These are phyloP conservation scores for Spathaspora arborariae DNA, from an alignment of 805 yeast genomes.

Conservation along the genomic window DNA sequence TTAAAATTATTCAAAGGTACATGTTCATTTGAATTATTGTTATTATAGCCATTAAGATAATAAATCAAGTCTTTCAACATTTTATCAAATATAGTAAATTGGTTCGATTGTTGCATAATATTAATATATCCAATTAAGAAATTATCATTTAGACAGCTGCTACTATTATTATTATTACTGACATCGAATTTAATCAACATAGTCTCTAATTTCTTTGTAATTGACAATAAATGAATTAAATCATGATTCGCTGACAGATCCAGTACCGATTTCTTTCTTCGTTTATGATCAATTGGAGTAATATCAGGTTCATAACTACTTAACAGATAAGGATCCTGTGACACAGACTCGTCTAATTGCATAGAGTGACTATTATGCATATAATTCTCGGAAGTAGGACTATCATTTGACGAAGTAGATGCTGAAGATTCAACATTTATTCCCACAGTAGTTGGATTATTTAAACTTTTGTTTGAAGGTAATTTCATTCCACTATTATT, in stretches of 20 bases:
- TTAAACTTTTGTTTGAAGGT: slow-evolving; percentile 11
- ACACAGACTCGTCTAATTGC: not conserved
- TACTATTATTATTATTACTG: slow-evolving; percentile 10
- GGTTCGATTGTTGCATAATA: slow-evolving; percentile 12
- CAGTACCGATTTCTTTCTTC: not conserved
- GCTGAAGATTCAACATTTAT: not conserved
- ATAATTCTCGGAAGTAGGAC: not conserved
- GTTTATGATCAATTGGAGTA: not conserved
- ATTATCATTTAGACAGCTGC: slow-evolving; percentile 18
- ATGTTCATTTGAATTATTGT: not conserved
- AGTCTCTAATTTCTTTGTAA: slow-evolving; percentile 22
- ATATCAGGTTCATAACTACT: not conserved
- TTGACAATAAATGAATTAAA: slow-evolving; percentile 25
- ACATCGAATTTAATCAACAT: slow-evolving; percentile 12
- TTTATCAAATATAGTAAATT: slow-evolving; percentile 16
- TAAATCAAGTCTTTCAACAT: slow-evolving; percentile 18
- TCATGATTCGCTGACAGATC: slow-evolving; percentile 10
- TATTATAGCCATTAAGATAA: slow-evolving; percentile 18
- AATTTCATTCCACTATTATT: slow-evolving; percentile 25
- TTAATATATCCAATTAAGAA: slow-evolving; percentile 32
- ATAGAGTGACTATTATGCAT: not conserved
- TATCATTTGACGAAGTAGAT: not conserved
- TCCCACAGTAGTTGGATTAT: slow-evolving; percentile 7
- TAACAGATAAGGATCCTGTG: not conserved
- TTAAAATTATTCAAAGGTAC: slow-evolving; percentile 29